Evolutionary conservation across 768 basidiomycete species (phyloP).

Genomic region (Macrocybe gigantea): DNA sequence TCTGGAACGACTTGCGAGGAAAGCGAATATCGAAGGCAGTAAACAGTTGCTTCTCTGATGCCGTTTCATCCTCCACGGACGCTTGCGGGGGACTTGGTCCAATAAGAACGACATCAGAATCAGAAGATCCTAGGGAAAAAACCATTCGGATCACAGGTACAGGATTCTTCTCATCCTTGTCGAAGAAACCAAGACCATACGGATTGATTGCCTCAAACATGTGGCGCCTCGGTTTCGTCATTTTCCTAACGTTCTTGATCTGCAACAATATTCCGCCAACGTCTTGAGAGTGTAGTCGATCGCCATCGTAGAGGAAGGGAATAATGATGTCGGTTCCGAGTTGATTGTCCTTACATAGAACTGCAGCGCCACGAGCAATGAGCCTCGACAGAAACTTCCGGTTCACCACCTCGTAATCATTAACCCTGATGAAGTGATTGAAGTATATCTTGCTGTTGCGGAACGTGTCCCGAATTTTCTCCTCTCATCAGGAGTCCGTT

Average conservation of each 20-base stretch:
- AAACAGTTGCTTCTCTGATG: not conserved
- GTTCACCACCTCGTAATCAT: slow-evolving; percentile 13
- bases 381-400: slow-evolving; percentile 11
- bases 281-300: too few species aligned
- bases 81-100: too few species aligned
- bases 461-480: slow-evolving; percentile 12
- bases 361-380: slow-evolving; percentile 19
- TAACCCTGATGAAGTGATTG: slow-evolving; percentile 21
- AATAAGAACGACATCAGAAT: not conserved
- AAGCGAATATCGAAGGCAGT: not conserved
- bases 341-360: slow-evolving; percentile 12
- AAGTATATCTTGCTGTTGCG: slow-evolving; percentile 18
- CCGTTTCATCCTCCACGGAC: too few species aligned
- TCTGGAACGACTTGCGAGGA: too few species aligned
- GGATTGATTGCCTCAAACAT: slow-evolving; percentile 18
- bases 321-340: slow-evolving; percentile 16
- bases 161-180: slow-evolving; percentile 2
- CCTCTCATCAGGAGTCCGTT: not conserved
- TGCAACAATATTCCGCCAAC: slow-evolving; percentile 7
- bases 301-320: slow-evolving; percentile 9
- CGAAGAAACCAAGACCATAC: slow-evolving; percentile 11
- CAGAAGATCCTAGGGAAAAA: slow-evolving; percentile 4
- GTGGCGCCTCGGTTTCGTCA: too few species aligned
- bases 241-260: not conserved
- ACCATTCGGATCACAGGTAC: slow-evolving; percentile 9